Base-by-base conservation (phyloP, 2,329 filamentous ascomycete species). In the Stemphylium vesicarium region DNA sequence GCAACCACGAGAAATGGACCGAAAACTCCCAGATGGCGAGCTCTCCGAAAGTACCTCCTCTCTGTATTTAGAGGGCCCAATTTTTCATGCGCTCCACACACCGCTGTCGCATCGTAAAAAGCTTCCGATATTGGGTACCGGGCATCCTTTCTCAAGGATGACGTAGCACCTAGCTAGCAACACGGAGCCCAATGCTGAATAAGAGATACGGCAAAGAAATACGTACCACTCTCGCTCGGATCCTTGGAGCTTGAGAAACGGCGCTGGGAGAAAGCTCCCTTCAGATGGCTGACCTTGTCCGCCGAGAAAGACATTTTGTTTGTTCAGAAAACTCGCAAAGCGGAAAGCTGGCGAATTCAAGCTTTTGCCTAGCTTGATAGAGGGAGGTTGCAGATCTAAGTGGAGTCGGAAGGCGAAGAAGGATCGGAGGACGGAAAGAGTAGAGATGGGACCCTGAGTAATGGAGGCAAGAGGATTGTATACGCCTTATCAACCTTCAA, bases 221-320 rank as follows among this genome's bases (percentile, higher is more conserved):
- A 73, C 73, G 59, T 58, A 75, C 73, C 73, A 60, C 63, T 75
- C 52, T 75, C 73, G 26, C 55, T 75, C 4, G 70, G 68, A 41
- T 75, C 73, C 36, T 75, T 75, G 11, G 63, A 68, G 39, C 60
- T 68, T 4, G 72, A 75, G n/a, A 75, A 75, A 18, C 73, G 62
- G 42, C 73, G 57, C 46, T 70, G 66, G 8, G 66, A 66, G 48
- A 68, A 66, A 0, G 65, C 62, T 3, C 64, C 62, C 66, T 66
- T 74, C 8, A 74, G 48, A 16, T 69, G 67, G 13, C 68, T 68
- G 16, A 75, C 63, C 59, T 68, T 73, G 44, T 63, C 63, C 10
- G 68, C 72, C 2, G 72, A 75, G 47, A 75, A 75, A 22, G 71
- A 74, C 73, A 75, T 75, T 32, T 46, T 63, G 51, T 15, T 13